Evolutionary conservation across 139 green algal species (phyloP), one percentile per base, ranked within the genome.

Genomic region (Closterium sp.): DNA sequence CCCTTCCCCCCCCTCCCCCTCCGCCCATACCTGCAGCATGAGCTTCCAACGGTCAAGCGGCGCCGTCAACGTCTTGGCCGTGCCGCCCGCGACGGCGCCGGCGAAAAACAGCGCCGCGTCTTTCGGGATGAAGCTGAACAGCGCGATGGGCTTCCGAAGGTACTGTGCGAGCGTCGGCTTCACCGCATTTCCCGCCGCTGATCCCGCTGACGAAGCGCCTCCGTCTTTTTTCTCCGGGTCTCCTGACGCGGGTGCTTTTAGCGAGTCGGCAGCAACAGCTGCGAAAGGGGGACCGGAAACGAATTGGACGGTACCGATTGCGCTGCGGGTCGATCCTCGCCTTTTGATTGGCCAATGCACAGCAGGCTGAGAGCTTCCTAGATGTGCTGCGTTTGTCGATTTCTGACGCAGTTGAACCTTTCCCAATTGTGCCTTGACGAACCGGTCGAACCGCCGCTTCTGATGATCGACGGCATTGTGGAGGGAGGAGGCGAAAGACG

Each of bases 41-140:
- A 96, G 89, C 94, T 98, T 98, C 5, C 98, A 95, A 5, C 97
- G 88, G 91, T 98, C 97, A 13, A 98, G 92, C 9, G 97, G 97
- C 10, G 97, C 97, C 19, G 97, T 98, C 22, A 97, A 31, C 1
- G 96, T 97, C 93, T 98, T 98, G 13, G 96, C 97, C 5, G 98
- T 88, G 11, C 97, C 97, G 22, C 97, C 97, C 5, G 97, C 96
- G 31, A 97, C 42, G 19, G 97, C 97, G 13, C 97, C 97, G 11
- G 97, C 97, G 6, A 91, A 34, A 91, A 98, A 98, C 21, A 98
- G 87, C 32, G 97, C 94, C 1, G 92, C 89, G 27, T 94, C 90
- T 2, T 93, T 94, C 31, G 89, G 89, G 13, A 92, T 73, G 28
- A 84, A 86, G 34, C 45, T 62, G 28, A 92, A 73, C 62, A 92